Evolutionary conservation across 164 flowering plant species (phyloP).

Genomic region (Platanus orientalis): DNA sequence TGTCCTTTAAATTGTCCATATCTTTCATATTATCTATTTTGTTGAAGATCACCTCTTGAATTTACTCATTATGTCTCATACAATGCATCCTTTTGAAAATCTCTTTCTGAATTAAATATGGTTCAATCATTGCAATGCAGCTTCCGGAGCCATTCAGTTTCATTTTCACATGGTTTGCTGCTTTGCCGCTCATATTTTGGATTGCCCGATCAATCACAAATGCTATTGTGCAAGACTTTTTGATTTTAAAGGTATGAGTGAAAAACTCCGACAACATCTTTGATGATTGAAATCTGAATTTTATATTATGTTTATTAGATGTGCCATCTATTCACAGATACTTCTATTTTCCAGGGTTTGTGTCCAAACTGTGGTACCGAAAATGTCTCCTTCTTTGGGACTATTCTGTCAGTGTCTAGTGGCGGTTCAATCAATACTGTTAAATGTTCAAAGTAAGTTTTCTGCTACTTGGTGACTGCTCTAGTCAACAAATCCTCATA

Average conservation of each 20-base stretch:
- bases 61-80: no score
- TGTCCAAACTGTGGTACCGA: conserved; percentile 99
- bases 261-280: background rate
- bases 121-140: conserved; percentile 38
- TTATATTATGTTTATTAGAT: background rate
- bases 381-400: conserved; percentile 92
- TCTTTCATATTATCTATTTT: no score
- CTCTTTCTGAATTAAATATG: background rate
- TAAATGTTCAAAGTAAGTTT: conserved; percentile 80
- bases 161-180: conserved; percentile 99
- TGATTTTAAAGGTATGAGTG: conserved; percentile 73
- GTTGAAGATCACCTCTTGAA: no score
- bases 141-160: conserved; percentile 98
- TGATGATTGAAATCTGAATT: background rate
- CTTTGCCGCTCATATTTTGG: conserved; percentile 72
- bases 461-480: conserved; percentile 3
- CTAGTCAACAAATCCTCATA: background rate
- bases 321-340: background rate
- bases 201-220: conserved; percentile 58
- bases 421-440: conserved; percentile 71
- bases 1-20: no score
- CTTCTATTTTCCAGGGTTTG: conserved; percentile 49
- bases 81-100: no score
- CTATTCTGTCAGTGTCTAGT: conserved; percentile 81
- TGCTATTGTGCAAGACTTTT: conserved; percentile 61